Evolutionary conservation across 495 filamentous ascomycete genomes (phyloP).

Genomic region (Aspergillus incahuasiensis): DNA sequence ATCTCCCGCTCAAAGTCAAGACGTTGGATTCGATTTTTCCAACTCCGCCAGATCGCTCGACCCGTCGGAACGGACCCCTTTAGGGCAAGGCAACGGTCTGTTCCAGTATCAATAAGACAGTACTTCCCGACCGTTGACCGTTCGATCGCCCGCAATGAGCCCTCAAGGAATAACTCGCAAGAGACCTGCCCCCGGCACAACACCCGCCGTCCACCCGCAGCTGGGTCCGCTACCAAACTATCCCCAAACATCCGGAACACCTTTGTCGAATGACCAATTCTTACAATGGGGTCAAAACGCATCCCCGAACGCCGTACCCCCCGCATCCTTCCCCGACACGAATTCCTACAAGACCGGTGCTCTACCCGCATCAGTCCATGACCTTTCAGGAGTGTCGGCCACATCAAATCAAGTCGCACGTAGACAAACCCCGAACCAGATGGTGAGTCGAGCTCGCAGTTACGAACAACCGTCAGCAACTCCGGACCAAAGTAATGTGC

Average conservation of each 20-base stretch:
- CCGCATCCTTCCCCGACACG: slow-evolving; percentile 27
- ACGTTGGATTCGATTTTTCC: not conserved
- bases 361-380: slow-evolving; percentile 27
- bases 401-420: slow-evolving; percentile 64
- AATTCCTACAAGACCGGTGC: slow-evolving; percentile 40
- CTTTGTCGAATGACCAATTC: slow-evolving; percentile 51
- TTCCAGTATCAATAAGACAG: slow-evolving; percentile 3
- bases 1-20: slow-evolving; percentile 4
- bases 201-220: slow-evolving; percentile 52
- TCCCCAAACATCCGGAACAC: slow-evolving; percentile 28
- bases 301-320: slow-evolving; percentile 30
- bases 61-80: not conserved
- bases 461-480: slow-evolving; percentile 44
- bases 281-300: slow-evolving; percentile 49
- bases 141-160: slow-evolving; percentile 29
- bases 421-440: slow-evolving; percentile 55
- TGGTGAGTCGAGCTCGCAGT: slow-evolving; percentile 45
- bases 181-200: slow-evolving; percentile 67
- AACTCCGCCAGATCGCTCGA: not conserved
- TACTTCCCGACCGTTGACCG: slow-evolving; percentile 5
- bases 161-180: slow-evolving; percentile 55
- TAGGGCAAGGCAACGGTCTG: not conserved
- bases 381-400: slow-evolving; percentile 41
- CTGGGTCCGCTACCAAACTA: slow-evolving; percentile 32
- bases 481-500: slow-evolving; percentile 39